Percentiles rank a stretch among this genome's conserved stretches.
phyloP scores from a whole-genome alignment of 805 yeast genomes.

The Yamadazyma ubonensis region DNA sequence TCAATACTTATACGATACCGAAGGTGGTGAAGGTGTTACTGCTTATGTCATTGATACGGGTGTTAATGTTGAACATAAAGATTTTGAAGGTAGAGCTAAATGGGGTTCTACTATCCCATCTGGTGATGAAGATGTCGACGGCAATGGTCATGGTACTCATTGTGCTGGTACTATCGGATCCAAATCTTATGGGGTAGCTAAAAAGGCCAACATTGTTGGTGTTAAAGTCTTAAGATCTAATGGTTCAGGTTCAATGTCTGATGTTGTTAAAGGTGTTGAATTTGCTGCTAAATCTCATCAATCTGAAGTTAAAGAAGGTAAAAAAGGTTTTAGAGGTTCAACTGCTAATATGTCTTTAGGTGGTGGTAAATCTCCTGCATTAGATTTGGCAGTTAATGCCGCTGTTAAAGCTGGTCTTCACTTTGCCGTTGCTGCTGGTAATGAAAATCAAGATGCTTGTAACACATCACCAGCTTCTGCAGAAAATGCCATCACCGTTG shows the following conservation, averaged over 20 bases:
- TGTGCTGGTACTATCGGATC: conserved; percentile 96
- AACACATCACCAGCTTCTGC: conserved; percentile 89
- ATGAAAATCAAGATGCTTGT: conserved; percentile 92
- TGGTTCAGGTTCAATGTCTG: conserved; percentile 83
- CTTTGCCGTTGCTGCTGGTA: conserved; percentile 96
- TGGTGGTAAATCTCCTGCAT: conserved; percentile 86
- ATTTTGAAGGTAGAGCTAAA: conserved; percentile 78
- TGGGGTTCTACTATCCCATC: conserved; percentile 85
- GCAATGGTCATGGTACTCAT: conserved; percentile 94
- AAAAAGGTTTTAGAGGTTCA: conserved; percentile 76
- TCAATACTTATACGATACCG: conserved; percentile 68
- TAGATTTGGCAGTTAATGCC: conserved; percentile 85
- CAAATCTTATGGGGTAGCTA: conserved; percentile 77
- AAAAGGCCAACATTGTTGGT: conserved; percentile 74
- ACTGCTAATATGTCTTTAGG: conserved; percentile 93
- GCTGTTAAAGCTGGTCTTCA: conserved; percentile 87
- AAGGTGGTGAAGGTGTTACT: conserved; percentile 81
- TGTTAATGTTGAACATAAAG: conserved; percentile 68
- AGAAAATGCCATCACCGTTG: conserved; percentile 83
- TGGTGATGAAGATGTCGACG: conserved; percentile 71
- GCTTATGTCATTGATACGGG: conserved; percentile 92
- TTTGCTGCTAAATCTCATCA: conserved; percentile 75
- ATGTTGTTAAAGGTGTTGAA: conserved; percentile 82
- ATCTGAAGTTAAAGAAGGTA: conserved; percentile 47
- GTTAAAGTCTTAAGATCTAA: conserved; percentile 80